Conservation (phyloP, 2,329 filamentous ascomycete genomes). For the Colletotrichum sp. region DNA sequence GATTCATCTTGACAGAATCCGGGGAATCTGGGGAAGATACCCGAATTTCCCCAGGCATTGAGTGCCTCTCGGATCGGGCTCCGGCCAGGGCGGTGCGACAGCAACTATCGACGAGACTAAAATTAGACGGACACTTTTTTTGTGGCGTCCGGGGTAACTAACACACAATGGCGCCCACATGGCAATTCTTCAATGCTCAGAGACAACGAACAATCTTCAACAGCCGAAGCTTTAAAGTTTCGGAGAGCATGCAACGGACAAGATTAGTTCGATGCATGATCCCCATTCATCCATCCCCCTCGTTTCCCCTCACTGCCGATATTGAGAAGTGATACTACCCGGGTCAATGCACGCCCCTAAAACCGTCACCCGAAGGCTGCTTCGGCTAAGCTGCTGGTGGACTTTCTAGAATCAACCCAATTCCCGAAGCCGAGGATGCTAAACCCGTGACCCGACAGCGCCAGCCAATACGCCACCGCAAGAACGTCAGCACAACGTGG, state of each 20-base stretch:
- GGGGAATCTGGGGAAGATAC: neutral
- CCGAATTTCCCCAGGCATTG: neutral
- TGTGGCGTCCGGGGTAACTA: neutral
- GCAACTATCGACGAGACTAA: neutral
- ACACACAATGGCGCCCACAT: neutral
- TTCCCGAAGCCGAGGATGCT: neutral
- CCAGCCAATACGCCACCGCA: neutral
- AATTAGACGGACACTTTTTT: neutral
- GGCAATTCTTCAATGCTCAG: neutral
- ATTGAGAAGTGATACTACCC: neutral
- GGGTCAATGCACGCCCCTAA: neutral
- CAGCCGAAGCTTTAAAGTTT: neutral
- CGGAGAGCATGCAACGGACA: neutral
- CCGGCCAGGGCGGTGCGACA: neutral
- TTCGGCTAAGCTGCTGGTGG: neutral
- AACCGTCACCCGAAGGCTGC: neutral
- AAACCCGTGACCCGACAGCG: neutral
- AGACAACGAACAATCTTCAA: neutral
- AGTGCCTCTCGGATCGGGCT: neutral
- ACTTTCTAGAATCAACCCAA: neutral
- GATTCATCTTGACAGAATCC: neutral
- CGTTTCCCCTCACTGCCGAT: neutral
- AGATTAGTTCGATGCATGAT: neutral
- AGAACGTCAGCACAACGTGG: neutral
- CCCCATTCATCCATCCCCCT: neutral